These are phyloP conservation scores for Pontederia crassipes DNA, from an alignment of 176 grass and related monocot species.

Conservation along the genomic window DNA sequence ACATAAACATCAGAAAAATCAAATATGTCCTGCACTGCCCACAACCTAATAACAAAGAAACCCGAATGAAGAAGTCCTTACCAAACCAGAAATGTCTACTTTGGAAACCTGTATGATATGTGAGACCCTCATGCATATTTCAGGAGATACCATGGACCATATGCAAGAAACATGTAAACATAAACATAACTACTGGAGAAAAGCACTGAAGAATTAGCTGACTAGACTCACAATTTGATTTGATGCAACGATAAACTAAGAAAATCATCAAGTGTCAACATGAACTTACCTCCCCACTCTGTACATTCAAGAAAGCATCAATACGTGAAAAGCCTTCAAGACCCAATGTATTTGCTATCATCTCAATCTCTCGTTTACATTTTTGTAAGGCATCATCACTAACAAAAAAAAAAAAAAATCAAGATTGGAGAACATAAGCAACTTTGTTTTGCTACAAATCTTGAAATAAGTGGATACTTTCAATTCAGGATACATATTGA, in stretches of 20 bases:
- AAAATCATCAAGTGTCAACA: background rate
- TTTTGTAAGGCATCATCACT: conserved; percentile 54
- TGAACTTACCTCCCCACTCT: conserved; percentile 55
- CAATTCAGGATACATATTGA: background rate
- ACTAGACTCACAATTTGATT: background rate
- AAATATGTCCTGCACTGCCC: no score
- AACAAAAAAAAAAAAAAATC: background rate
- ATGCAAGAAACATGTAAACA: no score
- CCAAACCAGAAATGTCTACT: no score
- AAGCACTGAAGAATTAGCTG: background rate
- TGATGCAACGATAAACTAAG: background rate
- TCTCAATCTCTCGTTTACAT: conserved; percentile 61
- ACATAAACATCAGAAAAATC: background rate
- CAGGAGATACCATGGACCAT: no score
- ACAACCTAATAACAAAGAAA: no score
- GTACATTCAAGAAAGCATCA: conserved; percentile 74
- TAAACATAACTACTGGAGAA: no score
- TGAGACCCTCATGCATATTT: no score
- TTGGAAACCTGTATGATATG: no score
- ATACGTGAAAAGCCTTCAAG: conserved; percentile 84
- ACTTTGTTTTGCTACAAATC: background rate
- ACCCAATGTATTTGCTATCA: conserved; percentile 51
- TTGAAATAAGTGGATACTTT: conserved; percentile 1
- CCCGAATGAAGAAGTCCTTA: no score
- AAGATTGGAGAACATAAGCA: background rate